phyloP scores from a whole-genome alignment of 2,329 filamentous ascomycete genomes.

The Aureobasidium uvarum region DNA sequence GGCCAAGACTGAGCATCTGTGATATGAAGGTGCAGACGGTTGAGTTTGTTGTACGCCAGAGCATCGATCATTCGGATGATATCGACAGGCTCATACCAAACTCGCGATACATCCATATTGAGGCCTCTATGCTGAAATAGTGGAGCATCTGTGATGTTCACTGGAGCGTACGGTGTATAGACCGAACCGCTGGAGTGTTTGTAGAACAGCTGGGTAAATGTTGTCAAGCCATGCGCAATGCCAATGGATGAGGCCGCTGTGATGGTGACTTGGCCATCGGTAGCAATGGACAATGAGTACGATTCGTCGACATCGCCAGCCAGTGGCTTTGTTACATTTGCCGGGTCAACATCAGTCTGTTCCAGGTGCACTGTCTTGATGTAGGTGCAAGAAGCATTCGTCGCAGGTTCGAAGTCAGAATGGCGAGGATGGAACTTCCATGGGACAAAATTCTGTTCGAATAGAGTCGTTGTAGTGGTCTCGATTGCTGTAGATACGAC shows the following conservation, averaged over 20 bases:
- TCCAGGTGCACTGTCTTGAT: slow-evolving; percentile 62
- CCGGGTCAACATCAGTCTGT: slow-evolving; percentile 57
- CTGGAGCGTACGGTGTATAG: slow-evolving; percentile 70
- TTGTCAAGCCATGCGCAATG: slow-evolving; percentile 69
- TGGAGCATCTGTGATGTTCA: slow-evolving; percentile 69
- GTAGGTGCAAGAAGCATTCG: slow-evolving; percentile 46
- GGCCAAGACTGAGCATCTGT: slow-evolving; percentile 87
- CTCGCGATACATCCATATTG: slow-evolving; percentile 73
- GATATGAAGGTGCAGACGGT: slow-evolving; percentile 74
- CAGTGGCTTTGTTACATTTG: slow-evolving; percentile 58
- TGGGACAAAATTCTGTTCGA: slow-evolving; percentile 67
- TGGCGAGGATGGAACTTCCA: slow-evolving; percentile 72
- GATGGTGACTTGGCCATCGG: slow-evolving; percentile 61
- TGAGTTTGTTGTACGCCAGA: slow-evolving; percentile 76
- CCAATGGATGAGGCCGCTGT: slow-evolving; percentile 65
- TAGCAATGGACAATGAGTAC: slow-evolving; percentile 64
- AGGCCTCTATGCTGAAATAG: slow-evolving; percentile 75
- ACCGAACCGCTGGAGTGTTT: slow-evolving; percentile 58
- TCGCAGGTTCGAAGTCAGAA: slow-evolving; percentile 62
- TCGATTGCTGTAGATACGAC: slow-evolving; percentile 50
- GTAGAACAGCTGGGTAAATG: slow-evolving; percentile 78
- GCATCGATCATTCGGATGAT: slow-evolving; percentile 76
- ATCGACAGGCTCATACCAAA: slow-evolving; percentile 65
- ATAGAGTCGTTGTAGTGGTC: slow-evolving; percentile 62
- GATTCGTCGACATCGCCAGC: slow-evolving; percentile 70